Conservation (phyloP, 176 grass and related monocot species). For the Eragrostis curvula region DNA sequence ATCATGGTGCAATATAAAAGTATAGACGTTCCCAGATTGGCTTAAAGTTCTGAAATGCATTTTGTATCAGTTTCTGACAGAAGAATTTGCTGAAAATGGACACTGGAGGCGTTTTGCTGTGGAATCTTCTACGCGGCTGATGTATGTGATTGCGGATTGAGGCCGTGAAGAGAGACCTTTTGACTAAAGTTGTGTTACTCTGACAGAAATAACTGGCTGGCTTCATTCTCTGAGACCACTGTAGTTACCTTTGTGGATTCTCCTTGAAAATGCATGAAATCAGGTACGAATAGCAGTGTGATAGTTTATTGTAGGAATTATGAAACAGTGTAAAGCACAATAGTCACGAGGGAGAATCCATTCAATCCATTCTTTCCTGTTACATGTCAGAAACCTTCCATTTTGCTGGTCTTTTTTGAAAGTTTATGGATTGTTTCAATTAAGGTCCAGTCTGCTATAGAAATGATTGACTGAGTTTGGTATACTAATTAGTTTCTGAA, state of each 20-base stretch:
- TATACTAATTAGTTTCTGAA: not conserved
- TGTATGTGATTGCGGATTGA: constrained; percentile 17
- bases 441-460: not conserved
- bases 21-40: constrained; percentile 18
- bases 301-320: constrained; percentile 25
- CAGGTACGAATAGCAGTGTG: constrained; percentile 29
- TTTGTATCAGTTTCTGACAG: constrained; percentile 44
- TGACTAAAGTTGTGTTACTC: constrained; percentile 5
- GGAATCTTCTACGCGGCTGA: constrained; percentile 26
- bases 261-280: constrained; percentile 27
- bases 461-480: not conserved
- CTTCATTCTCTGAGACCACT: constrained; percentile 21
- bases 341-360: constrained; percentile 21
- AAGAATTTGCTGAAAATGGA: constrained; percentile 42
- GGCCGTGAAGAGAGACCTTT: constrained; percentile 27
- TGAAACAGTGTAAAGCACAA: constrained; percentile 23
- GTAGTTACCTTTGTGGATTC: constrained; percentile 26
- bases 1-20: constrained; percentile 19
- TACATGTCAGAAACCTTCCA: not conserved
- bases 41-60: constrained; percentile 10
- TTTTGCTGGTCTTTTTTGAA: not conserved
- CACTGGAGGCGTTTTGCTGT: constrained; percentile 14
- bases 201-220: constrained; percentile 23
- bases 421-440: not conserved
- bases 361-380: constrained; percentile 36